Base-by-base conservation (phyloP, 2,329 filamentous ascomycete species). In the Juglanconis oblonga region DNA sequence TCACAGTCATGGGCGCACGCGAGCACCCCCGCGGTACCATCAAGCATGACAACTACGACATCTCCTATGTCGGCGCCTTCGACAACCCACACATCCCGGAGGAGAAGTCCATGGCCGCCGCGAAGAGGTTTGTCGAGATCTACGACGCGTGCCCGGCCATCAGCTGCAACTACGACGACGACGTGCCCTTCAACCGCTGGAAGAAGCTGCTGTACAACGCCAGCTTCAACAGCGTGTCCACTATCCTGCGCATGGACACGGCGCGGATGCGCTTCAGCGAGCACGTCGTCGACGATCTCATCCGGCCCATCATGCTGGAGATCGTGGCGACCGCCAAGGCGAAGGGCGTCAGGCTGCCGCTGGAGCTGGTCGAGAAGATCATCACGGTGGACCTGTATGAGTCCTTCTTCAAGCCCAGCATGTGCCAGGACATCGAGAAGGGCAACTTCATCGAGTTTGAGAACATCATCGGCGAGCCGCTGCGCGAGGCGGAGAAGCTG, bases 401-500 rank as follows among this genome's bases (percentile, higher is more conserved):
- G 48, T 76, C 76, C 52, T 81, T 77, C 63, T 75, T 81, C 62
- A 73, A 74, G 64, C 82, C 82, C 1, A 82, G 79, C 64, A 85
- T 85, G 82, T 71, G 77, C 24, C 77, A 79, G 64, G 82, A 84
- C 68, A 69, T 78, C 6, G 70, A 73, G 38, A 83, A 83, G 74
- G 75, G 81, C 14, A 84, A 83, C 65, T 81, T 77, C 55, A 80
- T 82, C 61, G 83, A 87, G 68, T 76, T 79, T 52, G 82, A 86
- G 67, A 83, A 79, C 62, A 76, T 86, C 40, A 69, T 85, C 3
- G 82, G 82, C 1, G 83, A 85, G 71, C 81, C 82, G n/a, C 62
- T 86, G 50, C 71, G 79, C 3, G 82, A 81, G 64, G 83, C 77
- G 0, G 76, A 77, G 63, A 68, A 67, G 36, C 68, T 73, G 0